A percentile compares a stretch with the other conserved stretches of the same genome.
phyloP scores from a whole-genome alignment of 2,329 filamentous ascomycete genomes.

The Xylaria sp. region DNA sequence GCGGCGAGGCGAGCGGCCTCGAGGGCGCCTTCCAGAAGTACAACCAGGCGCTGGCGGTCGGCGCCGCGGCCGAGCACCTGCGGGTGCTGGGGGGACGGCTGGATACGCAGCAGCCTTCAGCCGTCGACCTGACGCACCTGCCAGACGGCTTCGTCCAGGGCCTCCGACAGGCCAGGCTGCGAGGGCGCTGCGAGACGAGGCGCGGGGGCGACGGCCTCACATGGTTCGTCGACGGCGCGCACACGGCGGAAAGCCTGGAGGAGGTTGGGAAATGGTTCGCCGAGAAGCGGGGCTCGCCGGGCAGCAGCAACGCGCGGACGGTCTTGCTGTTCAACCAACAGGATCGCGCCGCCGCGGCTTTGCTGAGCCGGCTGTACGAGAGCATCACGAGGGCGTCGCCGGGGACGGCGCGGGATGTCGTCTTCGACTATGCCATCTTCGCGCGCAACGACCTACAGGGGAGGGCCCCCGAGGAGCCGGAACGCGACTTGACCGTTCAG shows the following conservation, averaged over 20 bases:
- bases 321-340: slow-evolving; percentile 92
- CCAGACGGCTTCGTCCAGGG: slow-evolving; percentile 65
- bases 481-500: slow-evolving; percentile 63
- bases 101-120: slow-evolving; percentile 8
- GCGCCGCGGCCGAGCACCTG: slow-evolving; percentile 62
- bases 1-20: slow-evolving; percentile 44
- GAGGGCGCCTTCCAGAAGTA: slow-evolving; percentile 57
- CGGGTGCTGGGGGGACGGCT: slow-evolving; percentile 27
- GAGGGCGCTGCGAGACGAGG: slow-evolving; percentile 76
- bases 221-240: slow-evolving; percentile 87
- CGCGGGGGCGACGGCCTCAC: slow-evolving; percentile 53
- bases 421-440: slow-evolving; percentile 77
- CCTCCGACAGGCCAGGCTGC: slow-evolving; percentile 66
- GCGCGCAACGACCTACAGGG: slow-evolving; percentile 66
- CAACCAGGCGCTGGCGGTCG: slow-evolving; percentile 61
- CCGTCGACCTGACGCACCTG: slow-evolving; percentile 32
- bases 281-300: slow-evolving; percentile 37
- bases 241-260: slow-evolving; percentile 81
- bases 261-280: slow-evolving; percentile 80
- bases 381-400: slow-evolving; percentile 49
- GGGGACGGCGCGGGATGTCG: slow-evolving; percentile 39
- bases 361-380: slow-evolving; percentile 65
- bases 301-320: slow-evolving; percentile 38
- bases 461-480: slow-evolving; percentile 54
- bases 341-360: slow-evolving; percentile 71